Evolutionary conservation across 345 rosid species (phyloP), one percentile per base, ranked within the genome.

Genomic region (Gossypium thurberi): DNA sequence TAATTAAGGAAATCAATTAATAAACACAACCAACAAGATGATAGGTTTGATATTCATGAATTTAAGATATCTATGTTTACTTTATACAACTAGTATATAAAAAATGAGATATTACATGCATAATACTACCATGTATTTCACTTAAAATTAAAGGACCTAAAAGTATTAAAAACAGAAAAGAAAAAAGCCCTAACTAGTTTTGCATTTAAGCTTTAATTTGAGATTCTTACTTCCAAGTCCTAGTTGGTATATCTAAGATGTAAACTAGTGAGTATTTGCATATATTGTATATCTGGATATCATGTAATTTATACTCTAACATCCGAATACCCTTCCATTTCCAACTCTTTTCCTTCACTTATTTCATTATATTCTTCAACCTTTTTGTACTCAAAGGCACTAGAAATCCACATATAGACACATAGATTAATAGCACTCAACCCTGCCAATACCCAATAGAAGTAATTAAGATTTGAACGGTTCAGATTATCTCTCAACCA

Each of bases 401-500:
- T 82, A 13, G 98, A 88, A 62, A 86, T 64, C 82, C 81, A 81
- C 15, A 85, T 7, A 51, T 69, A 94, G 52, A 80, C 75, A 62
- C 89, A 83, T 33, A 89, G 76, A 67, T 85, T 89, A 37, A 90
- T 17, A 11, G 81, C 89, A 72, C 92, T 88, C 68, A 95, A 62
- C n/a, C 12, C 89, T 0, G 97, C 98, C 70, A 95, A 62, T 9
- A 90, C 72, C 99, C 95, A 90, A 48, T 90, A 95, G 70, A 69
- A 95, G 73, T 77, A 68, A 70, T 95, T 86, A 2, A 92, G 84
- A 17, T 86, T 89, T 12, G 95, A 85, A 17, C 71, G 76, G 73
- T 94, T 92, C 11, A 92, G 79, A 79, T 94, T 90, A 77, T 92
- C 76, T 8, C 81, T 89, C 0, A 94, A 85, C 97, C 97, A 94